Conservation (phyloP, 495 filamentous ascomycete species). For the Pseudoneurospora amorphoporcata region DNA sequence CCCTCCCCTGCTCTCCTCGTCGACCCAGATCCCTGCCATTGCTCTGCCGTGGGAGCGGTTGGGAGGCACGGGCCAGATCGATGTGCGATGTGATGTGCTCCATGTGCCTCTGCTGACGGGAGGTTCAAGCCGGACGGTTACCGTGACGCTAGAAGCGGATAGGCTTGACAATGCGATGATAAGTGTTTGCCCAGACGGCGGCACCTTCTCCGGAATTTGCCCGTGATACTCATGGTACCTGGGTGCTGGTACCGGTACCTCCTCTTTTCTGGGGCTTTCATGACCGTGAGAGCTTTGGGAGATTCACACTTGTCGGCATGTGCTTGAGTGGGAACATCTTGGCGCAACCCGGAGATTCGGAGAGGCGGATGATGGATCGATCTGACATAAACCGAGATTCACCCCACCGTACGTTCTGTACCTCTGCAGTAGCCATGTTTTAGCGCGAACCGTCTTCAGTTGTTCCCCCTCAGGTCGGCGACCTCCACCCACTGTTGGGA, state of each 20-base stretch:
- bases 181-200: neutral
- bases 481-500: neutral
- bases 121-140: neutral
- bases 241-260: neutral
- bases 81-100: neutral
- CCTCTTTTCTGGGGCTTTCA: neutral
- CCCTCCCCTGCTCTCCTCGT: neutral
- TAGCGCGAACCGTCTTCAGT: neutral
- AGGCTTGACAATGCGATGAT: neutral
- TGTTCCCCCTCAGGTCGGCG: neutral
- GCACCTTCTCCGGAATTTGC: neutral
- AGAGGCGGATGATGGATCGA: conserved; percentile 8
- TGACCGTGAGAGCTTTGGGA: neutral
- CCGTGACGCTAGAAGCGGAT: neutral
- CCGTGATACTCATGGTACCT: neutral
- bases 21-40: neutral
- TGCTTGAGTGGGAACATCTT: neutral
- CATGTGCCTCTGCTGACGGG: neutral
- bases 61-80: conserved; percentile 3
- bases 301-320: neutral
- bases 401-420: neutral
- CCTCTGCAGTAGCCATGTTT: neutral
- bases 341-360: conserved; percentile 9
- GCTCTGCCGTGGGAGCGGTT: conserved; percentile 11
- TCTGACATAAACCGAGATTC: neutral